Conservation (phyloP, 768 basidiomycete species). For the Ramaria sp. region DNA sequence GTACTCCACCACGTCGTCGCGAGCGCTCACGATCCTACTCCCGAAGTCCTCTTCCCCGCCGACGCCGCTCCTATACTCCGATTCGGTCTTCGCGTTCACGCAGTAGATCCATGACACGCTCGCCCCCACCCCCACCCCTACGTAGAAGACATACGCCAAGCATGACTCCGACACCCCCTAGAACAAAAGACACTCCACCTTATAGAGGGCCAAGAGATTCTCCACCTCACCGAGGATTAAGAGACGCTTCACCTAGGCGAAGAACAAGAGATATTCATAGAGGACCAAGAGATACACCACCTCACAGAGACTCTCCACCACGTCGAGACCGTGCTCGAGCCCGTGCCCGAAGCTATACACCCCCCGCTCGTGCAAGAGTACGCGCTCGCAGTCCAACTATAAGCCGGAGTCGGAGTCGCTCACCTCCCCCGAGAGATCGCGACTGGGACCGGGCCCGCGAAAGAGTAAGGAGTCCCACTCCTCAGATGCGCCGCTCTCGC, state of each 20-base stretch:
- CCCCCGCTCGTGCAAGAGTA: constrained; percentile 15
- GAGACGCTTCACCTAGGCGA: background rate
- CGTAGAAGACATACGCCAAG: constrained; percentile 2
- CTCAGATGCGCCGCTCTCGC: constrained; percentile 1
- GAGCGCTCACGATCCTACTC: background rate
- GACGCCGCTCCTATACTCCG: constrained; percentile 8
- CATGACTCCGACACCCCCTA: background rate
- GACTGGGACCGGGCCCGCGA: background rate
- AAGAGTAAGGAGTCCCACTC: background rate
- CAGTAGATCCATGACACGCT: constrained; percentile 8
- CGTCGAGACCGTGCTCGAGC: constrained; percentile 28
- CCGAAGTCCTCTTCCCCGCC: constrained; percentile 18
- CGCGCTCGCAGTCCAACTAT: constrained; percentile 47
- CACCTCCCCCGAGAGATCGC: constrained; percentile 10
- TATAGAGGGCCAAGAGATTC: background rate
- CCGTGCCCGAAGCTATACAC: constrained; percentile 22
- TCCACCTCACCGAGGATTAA: background rate
- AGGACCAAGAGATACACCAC: constrained; percentile 1
- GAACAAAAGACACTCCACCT: background rate
- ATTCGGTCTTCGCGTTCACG: constrained; percentile 11
- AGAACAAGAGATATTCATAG: background rate
- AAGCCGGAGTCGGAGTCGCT: constrained; percentile 19
- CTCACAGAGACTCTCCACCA: constrained; percentile 32
- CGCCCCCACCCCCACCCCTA: constrained; percentile 6
- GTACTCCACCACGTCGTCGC: constrained; percentile 17